phyloP scores from a whole-genome alignment of 2,329 filamentous ascomycete species.

The Ophiostoma australiae region DNA sequence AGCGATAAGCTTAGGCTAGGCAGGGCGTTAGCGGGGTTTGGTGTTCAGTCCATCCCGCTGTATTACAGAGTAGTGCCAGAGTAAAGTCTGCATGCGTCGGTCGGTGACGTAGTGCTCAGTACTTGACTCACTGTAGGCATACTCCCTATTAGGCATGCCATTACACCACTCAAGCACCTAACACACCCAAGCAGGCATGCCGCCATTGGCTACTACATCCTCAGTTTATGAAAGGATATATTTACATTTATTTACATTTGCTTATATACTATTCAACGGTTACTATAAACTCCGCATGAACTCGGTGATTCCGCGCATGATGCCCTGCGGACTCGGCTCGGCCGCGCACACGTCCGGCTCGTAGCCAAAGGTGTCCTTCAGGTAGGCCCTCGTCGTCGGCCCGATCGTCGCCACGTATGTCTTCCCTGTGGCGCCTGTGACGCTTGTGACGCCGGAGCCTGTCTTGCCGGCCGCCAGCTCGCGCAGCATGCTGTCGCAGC shows the following conservation, averaged over 20 bases:
- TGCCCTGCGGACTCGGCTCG: slow-evolving; percentile 74
- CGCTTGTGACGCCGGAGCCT: too few species aligned
- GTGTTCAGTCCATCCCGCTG: background rate
- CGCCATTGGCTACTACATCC: background rate
- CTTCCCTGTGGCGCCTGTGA: background rate
- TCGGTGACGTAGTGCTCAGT: background rate
- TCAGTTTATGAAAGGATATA: background rate
- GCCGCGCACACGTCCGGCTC: slow-evolving; percentile 75
- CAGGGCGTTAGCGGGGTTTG: background rate
- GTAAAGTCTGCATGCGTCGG: background rate
- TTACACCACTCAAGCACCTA: background rate
- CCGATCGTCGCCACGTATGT: slow-evolving; percentile 77
- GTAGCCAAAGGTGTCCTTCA: slow-evolving; percentile 60
- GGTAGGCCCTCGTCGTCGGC: slow-evolving; percentile 77
- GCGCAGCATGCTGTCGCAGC: slow-evolving; percentile 56
- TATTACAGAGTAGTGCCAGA: background rate
- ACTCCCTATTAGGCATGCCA: background rate
- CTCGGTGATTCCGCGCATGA: slow-evolving; percentile 60
- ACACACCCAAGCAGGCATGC: background rate
- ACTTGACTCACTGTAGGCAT: background rate
- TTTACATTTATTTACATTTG: background rate
- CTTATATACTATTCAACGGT: background rate
- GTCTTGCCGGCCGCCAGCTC: slow-evolving; percentile 38
- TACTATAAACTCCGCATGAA: slow-evolving; percentile 35
- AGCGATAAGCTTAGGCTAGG: background rate